Percentiles rank a stretch among this genome's conserved stretches.
phyloP scores from a whole-genome alignment of 140 eudicot species.

The Flaveria floridana region DNA sequence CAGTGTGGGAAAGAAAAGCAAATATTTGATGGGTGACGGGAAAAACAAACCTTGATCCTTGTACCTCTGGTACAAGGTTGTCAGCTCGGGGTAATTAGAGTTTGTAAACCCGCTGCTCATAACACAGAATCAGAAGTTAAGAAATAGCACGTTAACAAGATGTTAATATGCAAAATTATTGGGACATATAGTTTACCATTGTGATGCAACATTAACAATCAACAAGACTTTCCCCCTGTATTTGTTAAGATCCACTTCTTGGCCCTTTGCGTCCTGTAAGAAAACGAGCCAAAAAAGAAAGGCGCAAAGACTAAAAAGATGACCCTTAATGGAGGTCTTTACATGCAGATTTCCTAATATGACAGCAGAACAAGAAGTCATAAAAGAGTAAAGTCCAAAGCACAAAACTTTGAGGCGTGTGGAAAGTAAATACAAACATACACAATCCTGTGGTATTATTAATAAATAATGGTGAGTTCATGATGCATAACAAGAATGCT shows the following conservation, averaged over 20 bases:
- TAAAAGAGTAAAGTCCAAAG: not conserved
- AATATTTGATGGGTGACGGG: not conserved
- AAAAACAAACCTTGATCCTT: constrained; percentile 58
- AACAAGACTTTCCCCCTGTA: constrained; percentile 81
- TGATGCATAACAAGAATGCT: not conserved
- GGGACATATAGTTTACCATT: constrained; percentile 3
- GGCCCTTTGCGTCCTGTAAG: constrained; percentile 75
- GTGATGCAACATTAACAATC: constrained; percentile 88
- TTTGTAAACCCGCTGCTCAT: constrained; percentile 65
- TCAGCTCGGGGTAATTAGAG: constrained; percentile 64
- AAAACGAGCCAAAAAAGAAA: constrained; percentile 2
- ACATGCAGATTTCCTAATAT: not conserved
- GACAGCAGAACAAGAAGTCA: not conserved
- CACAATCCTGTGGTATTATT: no score
- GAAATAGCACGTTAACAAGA: constrained; percentile 10
- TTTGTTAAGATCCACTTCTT: constrained; percentile 70
- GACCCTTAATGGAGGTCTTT: not conserved
- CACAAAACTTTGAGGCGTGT: not conserved
- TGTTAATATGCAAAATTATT: not conserved
- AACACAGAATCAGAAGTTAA: not conserved
- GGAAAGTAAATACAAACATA: not conserved
- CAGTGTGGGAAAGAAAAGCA: not conserved
- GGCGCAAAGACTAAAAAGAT: no score
- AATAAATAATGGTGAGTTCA: not conserved
- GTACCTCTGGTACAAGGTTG: constrained; percentile 60